Conservation (phyloP, 73 alveolate genomes). For the Paramecium biaurelia region DNA sequence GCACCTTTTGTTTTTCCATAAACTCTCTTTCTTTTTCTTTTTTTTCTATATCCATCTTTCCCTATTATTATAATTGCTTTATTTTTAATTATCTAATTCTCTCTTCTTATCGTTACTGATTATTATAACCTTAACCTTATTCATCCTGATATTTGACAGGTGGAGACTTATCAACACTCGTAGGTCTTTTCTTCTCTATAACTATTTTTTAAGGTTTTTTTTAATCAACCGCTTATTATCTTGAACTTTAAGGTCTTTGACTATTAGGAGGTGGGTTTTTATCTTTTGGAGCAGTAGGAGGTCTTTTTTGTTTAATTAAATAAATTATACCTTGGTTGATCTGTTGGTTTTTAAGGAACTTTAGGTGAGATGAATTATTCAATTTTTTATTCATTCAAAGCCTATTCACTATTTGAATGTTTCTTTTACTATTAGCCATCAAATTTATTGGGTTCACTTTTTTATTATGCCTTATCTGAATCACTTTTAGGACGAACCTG, state of each 20-base stretch:
- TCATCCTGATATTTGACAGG: not conserved
- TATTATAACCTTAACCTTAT: slow-evolving; percentile 12
- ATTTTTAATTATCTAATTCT: not conserved
- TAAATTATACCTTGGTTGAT: not conserved
- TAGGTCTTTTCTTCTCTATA: slow-evolving; percentile 25
- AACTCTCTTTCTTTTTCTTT: not conserved
- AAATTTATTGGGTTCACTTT: not conserved
- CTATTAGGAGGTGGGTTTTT: not conserved
- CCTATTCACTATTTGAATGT: slow-evolving; percentile 1
- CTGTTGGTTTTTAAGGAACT: not conserved
- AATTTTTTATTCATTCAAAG: not conserved
- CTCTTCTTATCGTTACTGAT: not conserved
- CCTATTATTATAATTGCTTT: not conserved
- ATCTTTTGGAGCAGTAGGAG: slow-evolving; percentile 30
- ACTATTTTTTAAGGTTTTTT: not conserved
- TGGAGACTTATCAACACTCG: not conserved
- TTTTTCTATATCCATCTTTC: not conserved
- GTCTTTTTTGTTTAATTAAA: not conserved
- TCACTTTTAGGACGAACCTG: not conserved
- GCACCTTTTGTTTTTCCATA: not conserved
- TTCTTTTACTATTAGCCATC: not conserved
- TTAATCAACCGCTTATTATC: not conserved
- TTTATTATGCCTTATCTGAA: not conserved
- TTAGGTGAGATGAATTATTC: not conserved
- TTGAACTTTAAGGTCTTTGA: slow-evolving; percentile 45